Evolutionary conservation across 768 basidiomycete genomes (phyloP).

Genomic region (Leccinum longicurvipes): DNA sequence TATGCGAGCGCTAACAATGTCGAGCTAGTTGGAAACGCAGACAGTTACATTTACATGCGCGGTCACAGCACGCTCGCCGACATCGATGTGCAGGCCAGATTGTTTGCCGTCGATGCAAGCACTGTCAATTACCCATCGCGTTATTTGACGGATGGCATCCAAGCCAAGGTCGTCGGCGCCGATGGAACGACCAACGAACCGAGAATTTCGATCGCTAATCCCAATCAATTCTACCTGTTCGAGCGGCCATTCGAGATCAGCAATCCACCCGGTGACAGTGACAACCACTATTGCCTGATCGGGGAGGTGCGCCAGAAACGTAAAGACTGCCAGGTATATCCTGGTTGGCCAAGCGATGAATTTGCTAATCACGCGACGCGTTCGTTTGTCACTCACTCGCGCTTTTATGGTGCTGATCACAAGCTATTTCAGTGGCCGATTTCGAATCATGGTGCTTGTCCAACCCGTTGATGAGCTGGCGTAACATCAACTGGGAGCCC

Average conservation of each 20-base stretch:
- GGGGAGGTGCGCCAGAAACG: constrained; percentile 11
- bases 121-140: neutral
- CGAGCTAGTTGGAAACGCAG: neutral
- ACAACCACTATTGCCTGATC: constrained; percentile 5
- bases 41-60: constrained; percentile 6
- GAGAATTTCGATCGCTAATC: neutral
- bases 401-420: neutral
- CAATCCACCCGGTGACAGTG: neutral
- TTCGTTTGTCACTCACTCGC: neutral
- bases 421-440: neutral
- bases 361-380: neutral
- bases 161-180: neutral
- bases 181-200: neutral
- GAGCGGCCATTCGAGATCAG: neutral
- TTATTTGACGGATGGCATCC: neutral
- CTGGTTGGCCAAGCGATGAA: constrained; percentile 3
- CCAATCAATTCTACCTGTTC: constrained; percentile 5
- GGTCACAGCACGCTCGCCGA: constrained; percentile 7
- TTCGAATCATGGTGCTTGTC: neutral
- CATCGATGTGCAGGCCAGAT: constrained; percentile 4
- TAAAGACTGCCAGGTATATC: neutral
- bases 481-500: constrained; percentile 3
- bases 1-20: neutral
- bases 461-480: neutral
- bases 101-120: neutral